phyloP scores from a whole-genome alignment of 1,284 basidiomycete genomes.

The Cyathus olla region DNA sequence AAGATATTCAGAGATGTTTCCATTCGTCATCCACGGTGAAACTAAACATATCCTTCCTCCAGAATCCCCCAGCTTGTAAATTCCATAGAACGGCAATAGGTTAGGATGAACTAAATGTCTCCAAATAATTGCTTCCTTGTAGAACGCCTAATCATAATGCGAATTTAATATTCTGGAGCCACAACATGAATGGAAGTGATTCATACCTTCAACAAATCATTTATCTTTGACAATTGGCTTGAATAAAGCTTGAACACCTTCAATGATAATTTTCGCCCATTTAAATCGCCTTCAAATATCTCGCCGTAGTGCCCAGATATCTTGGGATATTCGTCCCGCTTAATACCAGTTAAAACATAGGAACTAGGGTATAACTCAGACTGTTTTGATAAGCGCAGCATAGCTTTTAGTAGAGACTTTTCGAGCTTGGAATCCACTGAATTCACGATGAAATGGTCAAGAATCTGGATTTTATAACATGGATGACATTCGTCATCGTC shows the following conservation, averaged over 20 bases:
- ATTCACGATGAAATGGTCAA: background rate
- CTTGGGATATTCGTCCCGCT: background rate
- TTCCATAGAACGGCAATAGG: constrained; percentile 30
- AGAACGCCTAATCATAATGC: constrained; percentile 6
- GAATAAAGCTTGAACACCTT: background rate
- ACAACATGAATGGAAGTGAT: background rate
- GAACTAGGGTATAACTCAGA: background rate
- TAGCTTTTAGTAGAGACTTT: background rate
- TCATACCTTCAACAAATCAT: background rate
- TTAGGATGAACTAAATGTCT: constrained; percentile 23
- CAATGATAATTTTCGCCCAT: background rate
- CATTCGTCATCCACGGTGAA: constrained; percentile 30
- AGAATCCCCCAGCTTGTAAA: constrained; percentile 12
- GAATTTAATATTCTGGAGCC: background rate
- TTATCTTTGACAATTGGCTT: background rate
- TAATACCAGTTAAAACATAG: background rate
- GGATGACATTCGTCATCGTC: background rate
- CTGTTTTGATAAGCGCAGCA: background rate
- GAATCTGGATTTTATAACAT: background rate
- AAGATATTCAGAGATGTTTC: constrained; percentile 20
- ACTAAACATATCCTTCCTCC: constrained; percentile 17
- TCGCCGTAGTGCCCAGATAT: background rate
- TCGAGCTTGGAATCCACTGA: background rate
- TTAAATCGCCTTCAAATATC: background rate
- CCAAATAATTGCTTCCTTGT: constrained; percentile 16